These are phyloP conservation scores for Candida ipomoeae DNA, from an alignment of 805 yeast genomes.

Conservation along the genomic window DNA sequence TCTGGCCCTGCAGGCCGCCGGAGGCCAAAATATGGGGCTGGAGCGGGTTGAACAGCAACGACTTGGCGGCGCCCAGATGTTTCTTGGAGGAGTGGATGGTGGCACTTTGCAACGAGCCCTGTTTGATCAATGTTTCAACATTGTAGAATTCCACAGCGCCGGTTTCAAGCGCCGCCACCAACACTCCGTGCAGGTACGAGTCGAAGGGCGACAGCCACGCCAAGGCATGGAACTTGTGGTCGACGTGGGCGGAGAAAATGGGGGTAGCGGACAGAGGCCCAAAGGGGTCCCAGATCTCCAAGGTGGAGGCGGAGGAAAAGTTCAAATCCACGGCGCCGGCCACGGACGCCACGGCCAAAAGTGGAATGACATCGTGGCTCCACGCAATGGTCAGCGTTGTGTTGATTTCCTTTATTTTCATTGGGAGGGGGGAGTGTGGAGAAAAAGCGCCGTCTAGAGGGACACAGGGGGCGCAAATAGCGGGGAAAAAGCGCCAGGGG, in stretches of 20 bases:
- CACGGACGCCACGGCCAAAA: slow-evolving; percentile 86
- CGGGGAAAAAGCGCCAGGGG: background rate
- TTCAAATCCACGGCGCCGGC: slow-evolving; percentile 93
- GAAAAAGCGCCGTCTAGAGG: background rate
- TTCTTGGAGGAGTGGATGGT: slow-evolving; percentile 48
- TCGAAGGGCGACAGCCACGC: slow-evolving; percentile 72
- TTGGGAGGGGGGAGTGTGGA: slow-evolving; percentile 2
- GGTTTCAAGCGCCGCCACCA: slow-evolving; percentile 88
- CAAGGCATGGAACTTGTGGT: slow-evolving; percentile 59
- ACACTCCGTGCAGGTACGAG: slow-evolving; percentile 46
- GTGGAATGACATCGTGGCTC: slow-evolving; percentile 74
- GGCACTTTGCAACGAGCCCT: slow-evolving; percentile 37
- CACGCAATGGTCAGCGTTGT: slow-evolving; percentile 95
- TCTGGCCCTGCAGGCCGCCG: slow-evolving; percentile 86
- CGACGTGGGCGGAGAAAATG: slow-evolving; percentile 33
- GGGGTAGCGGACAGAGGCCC: slow-evolving; percentile 31
- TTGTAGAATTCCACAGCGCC: slow-evolving; percentile 81
- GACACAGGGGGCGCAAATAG: background rate
- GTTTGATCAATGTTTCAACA: slow-evolving; percentile 45
- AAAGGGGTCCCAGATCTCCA: slow-evolving; percentile 76
- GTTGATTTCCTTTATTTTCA: slow-evolving; percentile 72
- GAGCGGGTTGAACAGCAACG: slow-evolving; percentile 72
- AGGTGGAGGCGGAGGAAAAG: slow-evolving; percentile 71
- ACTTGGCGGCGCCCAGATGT: slow-evolving; percentile 67
- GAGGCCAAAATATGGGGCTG: slow-evolving; percentile 73